Evolutionary conservation across 495 filamentous ascomycete species (phyloP), one percentile per base, ranked within the genome.

Genomic region (Podospora pseudoanserina): DNA sequence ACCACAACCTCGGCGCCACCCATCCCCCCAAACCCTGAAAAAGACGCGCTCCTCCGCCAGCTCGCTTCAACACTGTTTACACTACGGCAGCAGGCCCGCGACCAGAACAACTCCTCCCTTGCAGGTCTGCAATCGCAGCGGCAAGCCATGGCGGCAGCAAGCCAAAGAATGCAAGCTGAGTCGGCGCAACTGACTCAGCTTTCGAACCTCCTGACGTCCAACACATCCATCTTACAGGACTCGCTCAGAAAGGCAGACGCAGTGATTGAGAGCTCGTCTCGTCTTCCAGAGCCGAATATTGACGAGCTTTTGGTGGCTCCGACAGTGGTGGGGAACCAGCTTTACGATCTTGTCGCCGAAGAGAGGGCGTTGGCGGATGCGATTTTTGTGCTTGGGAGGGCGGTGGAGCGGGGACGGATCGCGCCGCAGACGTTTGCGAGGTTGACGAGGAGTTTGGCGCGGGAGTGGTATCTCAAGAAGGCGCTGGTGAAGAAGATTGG

Each of bases 21-120:
- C 0, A 92, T 97, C 63, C 95, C 95, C 1, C 94, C 93, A 1
- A 99, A 99, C 76, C 95, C 95, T 6, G 93, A 99, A 80, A 99
- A 97, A 75, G 93, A 97, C 76, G 88, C 89, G 44, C 87, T 99
- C 27, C 85, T 97, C 11, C 86, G 88, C 57, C 89, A 92, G 18
- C 85, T 99, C 27, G 91, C 91, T 60, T 81, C 82, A 28, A 86
- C 88, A 1, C 79, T 99, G 13, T 78, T 87, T 68, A 77, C 86
- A 55, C 89, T 89, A 65, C 86, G 94, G 2, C 86, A 86, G 27
- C 80, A 81, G 60, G 87, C 88, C 49, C 83, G 89, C 54, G 71
- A 79, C 9, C 88, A 92, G 66, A 91, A 91, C 71, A 81, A 86
- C 57, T 81, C 89, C 49, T 91, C 91, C 30, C 83, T 94, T 0